Conservation (phyloP, 257 asterid species). For the Solanum chaucha region DNA sequence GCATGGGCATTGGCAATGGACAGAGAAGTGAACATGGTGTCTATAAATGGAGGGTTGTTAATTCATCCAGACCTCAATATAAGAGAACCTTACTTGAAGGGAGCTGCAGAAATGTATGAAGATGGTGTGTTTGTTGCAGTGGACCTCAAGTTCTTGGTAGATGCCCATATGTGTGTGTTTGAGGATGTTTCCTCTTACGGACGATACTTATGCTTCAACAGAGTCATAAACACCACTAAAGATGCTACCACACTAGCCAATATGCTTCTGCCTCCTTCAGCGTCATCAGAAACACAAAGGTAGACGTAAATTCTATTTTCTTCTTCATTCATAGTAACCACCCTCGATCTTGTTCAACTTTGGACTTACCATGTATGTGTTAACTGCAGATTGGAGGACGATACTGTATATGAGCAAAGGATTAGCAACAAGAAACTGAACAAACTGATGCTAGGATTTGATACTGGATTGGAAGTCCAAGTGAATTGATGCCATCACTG, state of each 20-base stretch:
- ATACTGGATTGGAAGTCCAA: slow-evolving; percentile 11
- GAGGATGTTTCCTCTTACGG: slow-evolving; percentile 79
- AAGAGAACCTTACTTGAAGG: slow-evolving; percentile 73
- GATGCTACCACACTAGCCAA: slow-evolving; percentile 55
- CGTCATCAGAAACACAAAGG: not conserved
- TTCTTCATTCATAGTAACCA: not conserved
- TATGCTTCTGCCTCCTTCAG: slow-evolving; percentile 30
- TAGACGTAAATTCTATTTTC: not conserved
- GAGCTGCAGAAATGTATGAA: slow-evolving; percentile 82
- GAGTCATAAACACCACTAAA: slow-evolving; percentile 33
- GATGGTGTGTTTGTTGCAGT: slow-evolving; percentile 82
- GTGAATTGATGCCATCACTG: not conserved
- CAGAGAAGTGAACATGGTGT: slow-evolving; percentile 78
- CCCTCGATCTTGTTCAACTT: not conserved
- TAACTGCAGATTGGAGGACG: slow-evolving; percentile 38
- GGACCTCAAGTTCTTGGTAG: slow-evolving; percentile 60
- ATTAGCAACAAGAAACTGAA: slow-evolving; percentile 68
- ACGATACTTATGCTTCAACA: slow-evolving; percentile 75
- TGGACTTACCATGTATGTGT: not conserved
- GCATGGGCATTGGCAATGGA: slow-evolving; percentile 98
- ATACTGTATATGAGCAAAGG: slow-evolving; percentile 47
- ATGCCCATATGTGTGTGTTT: slow-evolving; percentile 77
- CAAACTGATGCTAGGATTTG: slow-evolving; percentile 68
- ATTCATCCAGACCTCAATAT: slow-evolving; percentile 52
- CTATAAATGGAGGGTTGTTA: slow-evolving; percentile 61